Conservation (phyloP, 2,329 filamentous ascomycete species). For the Curvularia sp. region DNA sequence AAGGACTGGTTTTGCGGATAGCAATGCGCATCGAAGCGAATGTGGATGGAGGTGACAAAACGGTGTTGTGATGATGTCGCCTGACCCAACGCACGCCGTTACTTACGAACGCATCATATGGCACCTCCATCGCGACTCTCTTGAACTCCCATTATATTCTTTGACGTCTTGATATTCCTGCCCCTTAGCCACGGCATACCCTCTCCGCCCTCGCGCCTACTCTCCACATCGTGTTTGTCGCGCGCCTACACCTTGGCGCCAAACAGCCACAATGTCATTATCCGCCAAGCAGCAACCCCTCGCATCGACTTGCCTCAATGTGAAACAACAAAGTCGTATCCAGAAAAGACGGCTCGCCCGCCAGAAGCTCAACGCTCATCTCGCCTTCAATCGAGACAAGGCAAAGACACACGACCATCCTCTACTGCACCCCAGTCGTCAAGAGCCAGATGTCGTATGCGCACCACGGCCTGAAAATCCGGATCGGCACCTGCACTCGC, state of each 20-base stretch:
- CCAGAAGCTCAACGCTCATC: background rate
- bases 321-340: constrained; percentile 11
- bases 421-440: background rate
- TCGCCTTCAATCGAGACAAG: background rate
- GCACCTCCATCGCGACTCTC: background rate
- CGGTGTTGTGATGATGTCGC: constrained; percentile 11
- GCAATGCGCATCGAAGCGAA: background rate
- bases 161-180: background rate
- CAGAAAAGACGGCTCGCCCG: constrained; percentile 14
- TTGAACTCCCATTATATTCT: background rate
- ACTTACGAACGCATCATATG: constrained; percentile 3
- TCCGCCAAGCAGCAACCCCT: constrained; percentile 3
- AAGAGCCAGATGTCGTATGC: background rate
- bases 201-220: background rate
- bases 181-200: background rate
- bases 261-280: constrained; percentile 3
- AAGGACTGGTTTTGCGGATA: background rate
- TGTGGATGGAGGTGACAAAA: background rate
- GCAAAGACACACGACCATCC: background rate
- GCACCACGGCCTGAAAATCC: constrained; percentile 1
- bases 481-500: constrained; percentile 2
- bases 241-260: background rate
- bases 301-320: constrained; percentile 3
- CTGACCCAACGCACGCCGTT: constrained; percentile 10
- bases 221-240: background rate